Conservation (phyloP, 108 stramenopile genomes). For the Halocafeteria seosinensis region DNA sequence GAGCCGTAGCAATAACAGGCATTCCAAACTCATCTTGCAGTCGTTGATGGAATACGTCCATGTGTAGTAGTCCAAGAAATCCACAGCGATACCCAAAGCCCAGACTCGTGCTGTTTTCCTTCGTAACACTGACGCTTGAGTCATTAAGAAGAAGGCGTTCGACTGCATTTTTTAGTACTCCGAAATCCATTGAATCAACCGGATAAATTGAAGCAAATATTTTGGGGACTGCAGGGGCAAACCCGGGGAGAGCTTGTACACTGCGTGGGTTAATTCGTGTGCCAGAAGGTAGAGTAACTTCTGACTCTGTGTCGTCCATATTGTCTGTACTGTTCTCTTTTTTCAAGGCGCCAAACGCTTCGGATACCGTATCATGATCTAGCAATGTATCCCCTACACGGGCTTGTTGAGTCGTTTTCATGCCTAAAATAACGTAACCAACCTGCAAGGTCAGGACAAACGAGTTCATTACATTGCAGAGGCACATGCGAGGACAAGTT, state of each 20-base stretch:
- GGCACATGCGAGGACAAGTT: too few species aligned
- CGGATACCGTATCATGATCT: constrained; percentile 22
- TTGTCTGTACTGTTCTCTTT: too few species aligned
- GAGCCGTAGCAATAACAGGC: constrained; percentile 84
- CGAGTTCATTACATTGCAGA: too few species aligned
- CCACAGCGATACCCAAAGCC: constrained; percentile 81
- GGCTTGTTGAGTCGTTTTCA: constrained; percentile 70
- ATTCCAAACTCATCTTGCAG: constrained; percentile 79
- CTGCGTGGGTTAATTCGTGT: too few species aligned
- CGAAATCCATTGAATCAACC: constrained; percentile 67
- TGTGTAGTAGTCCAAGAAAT: constrained; percentile 87
- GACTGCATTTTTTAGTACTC: constrained; percentile 65
- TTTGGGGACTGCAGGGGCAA: constrained; percentile 62
- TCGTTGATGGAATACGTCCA: constrained; percentile 88
- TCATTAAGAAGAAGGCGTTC: constrained; percentile 77
- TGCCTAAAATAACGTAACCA: constrained; percentile 73
- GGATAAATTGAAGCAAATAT: constrained; percentile 88
- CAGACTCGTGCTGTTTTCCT: constrained; percentile 60
- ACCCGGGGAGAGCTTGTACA: constrained; percentile 37
- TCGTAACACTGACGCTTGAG: constrained; percentile 41
- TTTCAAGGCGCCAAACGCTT: neutral
- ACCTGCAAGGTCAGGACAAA: too few species aligned
- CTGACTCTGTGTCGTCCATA: too few species aligned
- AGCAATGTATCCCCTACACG: constrained; percentile 70
- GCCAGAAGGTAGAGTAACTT: too few species aligned